Base-by-base conservation (phyloP, 2,329 filamentous ascomycete genomes). In the Fusarium marasasianum region DNA sequence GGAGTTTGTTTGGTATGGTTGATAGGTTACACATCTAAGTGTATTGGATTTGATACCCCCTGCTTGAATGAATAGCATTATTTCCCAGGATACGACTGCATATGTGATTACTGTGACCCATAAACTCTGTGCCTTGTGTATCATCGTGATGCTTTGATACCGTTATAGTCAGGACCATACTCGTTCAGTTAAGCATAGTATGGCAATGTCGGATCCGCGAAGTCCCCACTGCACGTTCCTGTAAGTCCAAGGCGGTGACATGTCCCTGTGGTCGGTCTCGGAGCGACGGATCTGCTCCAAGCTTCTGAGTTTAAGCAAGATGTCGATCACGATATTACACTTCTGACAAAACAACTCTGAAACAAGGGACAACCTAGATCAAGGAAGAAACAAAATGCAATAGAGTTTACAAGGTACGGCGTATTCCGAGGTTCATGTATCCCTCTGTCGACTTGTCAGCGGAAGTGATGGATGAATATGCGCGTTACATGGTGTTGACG, bases 11-110 rank as follows among this genome's bases (percentile, higher is more conserved):
- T 65, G 64, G 57, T 37, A 55, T 70, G 65, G 47, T 47, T 61
- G 66, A 62, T 59, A 57, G 59, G 47, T 38, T 68, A 33, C 53
- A 65, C 55, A 43, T 54, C 24, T 40, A n/a, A 56, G 63, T 69
- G 68, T 53, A 53, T 60, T 72, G 68, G 68, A 69, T 69, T 73
- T 74, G 72, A 74, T 75, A 74, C 72, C 72, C 72, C 72, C 54
- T 63, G 62, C 57, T 68, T 63, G 56, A 75, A 72, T 67, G 55
- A 67, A 72, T 44, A 72, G 45, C 51, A 63, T 48, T 50, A 26
- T 38, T 48, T 45, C 26, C 37, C 51, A 33, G n/a, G 26, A 31
- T 31, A 13, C 33, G 22, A 15, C 26, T 35, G 20, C 24, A 15
- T 22, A 18, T 58, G 59, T 20, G 51, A 18, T 14, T 18, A n/a